Base-by-base conservation (phyloP, 306 rosid genomes). In the Vigna radiata region DNA sequence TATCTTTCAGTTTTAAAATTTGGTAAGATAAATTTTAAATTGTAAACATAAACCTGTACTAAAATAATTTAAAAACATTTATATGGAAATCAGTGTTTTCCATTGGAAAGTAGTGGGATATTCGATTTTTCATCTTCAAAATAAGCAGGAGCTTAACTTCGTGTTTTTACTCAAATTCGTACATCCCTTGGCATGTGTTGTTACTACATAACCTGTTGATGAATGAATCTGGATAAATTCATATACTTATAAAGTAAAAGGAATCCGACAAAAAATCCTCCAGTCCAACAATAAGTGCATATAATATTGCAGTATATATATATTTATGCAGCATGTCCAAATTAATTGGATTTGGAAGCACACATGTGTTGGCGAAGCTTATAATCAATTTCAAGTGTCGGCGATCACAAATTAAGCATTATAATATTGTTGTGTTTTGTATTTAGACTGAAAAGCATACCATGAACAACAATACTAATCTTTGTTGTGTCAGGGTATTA, bases 341-440 rank as follows among this genome's bases (percentile, higher is more conserved):
- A 75, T 78, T 77, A 81, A 61, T 64, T 75, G 82, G 73, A 78
- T 61, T 63, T 44, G 44, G 74, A 85, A 68, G 73, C 79, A 70
- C 70, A 27, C 73, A 56, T 70, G 63, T 77, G 69, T 19, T 60
- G 70, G 68, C 1, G 8, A 73, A 60, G 76, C 73, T 55, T 69
- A 70, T 61, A 33, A 41, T 67, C 55, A 82, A 59, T 43, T 58
- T 80, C 49, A 76, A 84, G 84, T 71, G 70, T 84, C 84, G 84
- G 80, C 86, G 82, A 44, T 53, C 47, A 72, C 72, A 70, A 84
- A 75, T 41, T 70, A 53, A 78, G 79, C 82, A 70, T 39, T 21
- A 49, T 70, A 64, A 39, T 36, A 49, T 50, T 29, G 43, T 13
- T 47, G 2, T 7, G 52, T 17, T n/a, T 4, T 4, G 68, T 33